Percentiles rank a stretch among this genome's conserved stretches.
These are phyloP conservation scores for Talaromyces adpressus DNA, from an alignment of 495 filamentous ascomycete genomes.

Conservation along the genomic window DNA sequence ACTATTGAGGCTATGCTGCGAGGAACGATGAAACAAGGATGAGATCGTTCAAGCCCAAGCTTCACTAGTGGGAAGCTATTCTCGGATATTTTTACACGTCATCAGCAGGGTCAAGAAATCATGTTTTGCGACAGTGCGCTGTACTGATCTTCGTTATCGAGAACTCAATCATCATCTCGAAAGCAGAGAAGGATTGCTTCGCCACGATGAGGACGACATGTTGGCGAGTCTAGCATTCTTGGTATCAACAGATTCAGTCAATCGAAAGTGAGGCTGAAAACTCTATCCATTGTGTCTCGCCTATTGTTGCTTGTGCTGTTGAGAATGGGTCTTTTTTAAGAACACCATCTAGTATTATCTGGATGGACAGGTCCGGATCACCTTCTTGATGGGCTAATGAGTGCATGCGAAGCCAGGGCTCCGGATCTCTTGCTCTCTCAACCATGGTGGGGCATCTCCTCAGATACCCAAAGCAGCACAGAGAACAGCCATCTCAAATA, in stretches of 20 bases:
- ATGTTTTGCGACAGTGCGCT: background rate
- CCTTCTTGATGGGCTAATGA: too few species aligned
- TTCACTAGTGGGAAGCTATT: slow-evolving; percentile 1
- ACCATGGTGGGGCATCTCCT: background rate
- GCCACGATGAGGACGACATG: background rate
- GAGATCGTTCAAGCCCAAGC: background rate
- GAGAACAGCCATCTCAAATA: too few species aligned
- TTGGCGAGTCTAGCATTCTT: background rate
- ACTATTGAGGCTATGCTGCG: background rate
- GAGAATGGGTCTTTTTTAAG: background rate
- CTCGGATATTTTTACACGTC: background rate
- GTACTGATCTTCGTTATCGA: background rate
- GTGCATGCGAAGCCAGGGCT: background rate
- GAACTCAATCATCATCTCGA: background rate
- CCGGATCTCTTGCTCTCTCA: background rate
- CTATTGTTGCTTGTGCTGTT: background rate
- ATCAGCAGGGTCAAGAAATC: background rate
- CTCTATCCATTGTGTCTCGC: background rate
- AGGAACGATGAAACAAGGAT: background rate
- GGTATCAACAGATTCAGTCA: background rate
- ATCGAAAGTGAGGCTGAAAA: background rate
- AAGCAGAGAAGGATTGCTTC: background rate
- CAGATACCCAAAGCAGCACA: background rate
- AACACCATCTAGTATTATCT: background rate
- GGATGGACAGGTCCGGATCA: too few species aligned